Percentiles rank a stretch among this genome's conserved stretches.
Evolutionary conservation across 1,139 yeast genomes (phyloP).

Genomic region (Pichia sp.): DNA sequence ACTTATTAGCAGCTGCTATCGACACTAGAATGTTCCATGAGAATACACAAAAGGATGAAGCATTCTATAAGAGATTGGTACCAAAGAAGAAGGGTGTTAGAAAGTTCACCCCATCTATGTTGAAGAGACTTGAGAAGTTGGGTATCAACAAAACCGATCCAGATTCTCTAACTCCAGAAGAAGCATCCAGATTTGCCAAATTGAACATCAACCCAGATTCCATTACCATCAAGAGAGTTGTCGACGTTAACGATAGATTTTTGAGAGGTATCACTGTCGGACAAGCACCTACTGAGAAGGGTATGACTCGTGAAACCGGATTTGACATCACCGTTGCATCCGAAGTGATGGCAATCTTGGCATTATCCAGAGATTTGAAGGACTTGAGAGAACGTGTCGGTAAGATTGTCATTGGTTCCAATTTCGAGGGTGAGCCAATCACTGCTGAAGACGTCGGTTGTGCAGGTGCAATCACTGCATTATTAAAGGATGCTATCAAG

Average conservation of each 20-base stretch:
- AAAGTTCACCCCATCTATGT: constrained; percentile 60
- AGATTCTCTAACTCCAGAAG: constrained; percentile 60
- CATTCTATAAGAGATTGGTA: constrained; percentile 63
- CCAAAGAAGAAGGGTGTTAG: constrained; percentile 64
- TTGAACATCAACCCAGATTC: constrained; percentile 67
- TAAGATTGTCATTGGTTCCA: constrained; percentile 63
- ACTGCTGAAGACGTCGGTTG: constrained; percentile 76
- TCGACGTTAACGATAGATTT: constrained; percentile 74
- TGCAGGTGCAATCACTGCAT: constrained; percentile 76
- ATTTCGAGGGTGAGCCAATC: constrained; percentile 53
- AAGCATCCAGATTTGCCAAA: constrained; percentile 53
- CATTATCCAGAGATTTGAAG: constrained; percentile 56
- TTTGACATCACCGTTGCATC: constrained; percentile 81
- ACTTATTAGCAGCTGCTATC: constrained; percentile 73
- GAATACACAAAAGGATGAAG: constrained; percentile 54
- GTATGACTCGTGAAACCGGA: constrained; percentile 63
- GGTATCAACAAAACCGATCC: constrained; percentile 64
- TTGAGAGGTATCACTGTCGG: constrained; percentile 71
- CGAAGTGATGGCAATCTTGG: constrained; percentile 76
- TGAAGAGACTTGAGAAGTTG: constrained; percentile 52
- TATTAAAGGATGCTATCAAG: constrained; percentile 73
- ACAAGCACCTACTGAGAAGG: constrained; percentile 72
- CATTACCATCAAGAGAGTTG: constrained; percentile 70
- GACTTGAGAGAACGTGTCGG: constrained; percentile 70
- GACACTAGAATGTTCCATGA: constrained; percentile 84